Percentiles rank a stretch among this genome's conserved stretches.
Evolutionary conservation across 2,329 filamentous ascomycete genomes (phyloP).

Genomic region (Conoideocrella luteorostrata): DNA sequence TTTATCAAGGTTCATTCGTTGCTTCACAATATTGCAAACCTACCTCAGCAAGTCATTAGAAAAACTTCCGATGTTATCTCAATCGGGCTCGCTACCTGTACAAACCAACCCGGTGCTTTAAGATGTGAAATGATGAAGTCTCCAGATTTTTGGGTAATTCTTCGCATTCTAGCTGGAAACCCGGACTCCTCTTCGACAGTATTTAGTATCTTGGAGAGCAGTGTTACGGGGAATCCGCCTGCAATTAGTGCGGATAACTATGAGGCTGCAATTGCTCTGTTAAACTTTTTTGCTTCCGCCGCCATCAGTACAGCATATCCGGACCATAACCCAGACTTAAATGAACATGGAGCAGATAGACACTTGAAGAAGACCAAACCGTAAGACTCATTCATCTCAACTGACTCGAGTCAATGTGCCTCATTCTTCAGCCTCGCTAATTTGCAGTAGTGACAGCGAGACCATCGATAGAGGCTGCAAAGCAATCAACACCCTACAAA

Average conservation of each 20-base stretch:
- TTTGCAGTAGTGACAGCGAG: constrained; percentile 28
- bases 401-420: background rate
- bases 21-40: constrained; percentile 83
- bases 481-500: constrained; percentile 74
- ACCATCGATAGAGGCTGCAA: constrained; percentile 71
- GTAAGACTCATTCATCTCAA: constrained; percentile 19
- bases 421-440: background rate
- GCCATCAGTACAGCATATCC: constrained; percentile 65
- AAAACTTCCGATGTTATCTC: constrained; percentile 71
- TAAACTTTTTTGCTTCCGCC: constrained; percentile 85
- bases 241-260: constrained; percentile 95
- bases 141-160: constrained; percentile 92
- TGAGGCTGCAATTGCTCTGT: constrained; percentile 73
- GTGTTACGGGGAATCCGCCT: constrained; percentile 66
- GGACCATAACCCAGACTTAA: constrained; percentile 61
- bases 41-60: constrained; percentile 70
- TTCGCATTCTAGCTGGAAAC: constrained; percentile 66
- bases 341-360: constrained; percentile 27
- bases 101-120: constrained; percentile 68
- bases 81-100: constrained; percentile 72
- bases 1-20: constrained; percentile 89
- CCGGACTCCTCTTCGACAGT: constrained; percentile 68
- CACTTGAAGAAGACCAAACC: constrained; percentile 19
- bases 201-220: constrained; percentile 79
- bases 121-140: constrained; percentile 92